phyloP scores from a whole-genome alignment of 1,284 basidiomycete species.

The Microbotryum saponariae region DNA sequence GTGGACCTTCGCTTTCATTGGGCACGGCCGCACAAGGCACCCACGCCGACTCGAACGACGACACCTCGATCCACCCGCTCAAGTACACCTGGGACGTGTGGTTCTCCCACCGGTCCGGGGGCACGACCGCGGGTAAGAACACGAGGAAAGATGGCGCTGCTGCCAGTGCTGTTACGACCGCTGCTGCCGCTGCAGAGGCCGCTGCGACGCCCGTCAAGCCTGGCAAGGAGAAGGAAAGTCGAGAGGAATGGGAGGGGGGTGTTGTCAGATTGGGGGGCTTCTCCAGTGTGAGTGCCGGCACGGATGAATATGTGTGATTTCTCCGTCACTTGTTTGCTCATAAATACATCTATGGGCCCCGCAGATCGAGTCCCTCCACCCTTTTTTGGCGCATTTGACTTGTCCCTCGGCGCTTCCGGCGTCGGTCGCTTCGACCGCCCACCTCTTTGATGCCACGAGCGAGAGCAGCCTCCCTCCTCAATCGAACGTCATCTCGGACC shows the following conservation, averaged over 20 bases:
- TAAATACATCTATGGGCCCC: not conserved
- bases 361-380: slow-evolving; percentile 32
- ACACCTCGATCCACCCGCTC: slow-evolving; percentile 24
- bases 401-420: slow-evolving; percentile 28
- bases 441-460: slow-evolving; percentile 15
- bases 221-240: slow-evolving; percentile 26
- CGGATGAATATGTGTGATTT: not conserved
- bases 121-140: slow-evolving; percentile 18
- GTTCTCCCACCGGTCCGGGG: slow-evolving; percentile 23
- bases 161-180: no score
- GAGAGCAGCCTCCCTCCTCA: slow-evolving; percentile 17
- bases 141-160: slow-evolving; percentile 12
- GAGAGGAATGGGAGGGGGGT: slow-evolving; percentile 31
- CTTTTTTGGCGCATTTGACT: slow-evolving; percentile 31
- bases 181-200: no score
- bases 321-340: not conserved
- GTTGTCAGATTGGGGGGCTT: slow-evolving; percentile 30
- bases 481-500: slow-evolving; percentile 29
- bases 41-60: not conserved
- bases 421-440: slow-evolving; percentile 19
- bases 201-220: slow-evolving; percentile 1
- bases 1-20: slow-evolving; percentile 22
- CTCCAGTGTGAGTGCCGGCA: slow-evolving; percentile 19
- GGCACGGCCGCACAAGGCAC: not conserved
- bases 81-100: slow-evolving; percentile 32